A percentile compares a stretch with the other conserved stretches of the same genome.
phyloP scores from a whole-genome alignment of 345 rosid genomes.

The Camelina hispida region DNA sequence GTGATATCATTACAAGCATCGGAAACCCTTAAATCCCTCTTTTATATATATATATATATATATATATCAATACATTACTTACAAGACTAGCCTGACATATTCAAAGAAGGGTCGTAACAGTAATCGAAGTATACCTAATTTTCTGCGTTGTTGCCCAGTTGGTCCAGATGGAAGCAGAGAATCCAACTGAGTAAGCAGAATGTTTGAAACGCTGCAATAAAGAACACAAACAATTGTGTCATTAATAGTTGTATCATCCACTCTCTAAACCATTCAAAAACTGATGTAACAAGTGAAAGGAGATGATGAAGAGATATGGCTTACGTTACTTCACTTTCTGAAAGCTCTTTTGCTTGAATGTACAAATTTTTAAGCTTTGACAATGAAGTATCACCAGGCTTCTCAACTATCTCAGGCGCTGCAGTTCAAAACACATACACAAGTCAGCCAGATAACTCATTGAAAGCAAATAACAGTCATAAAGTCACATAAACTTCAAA shows the following conservation, averaged over 20 bases:
- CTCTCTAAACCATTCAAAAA: neutral
- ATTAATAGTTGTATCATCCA: slow-evolving; percentile 14
- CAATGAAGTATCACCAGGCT: slow-evolving; percentile 80
- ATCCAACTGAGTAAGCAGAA: slow-evolving; percentile 69
- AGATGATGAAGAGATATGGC: slow-evolving; percentile 32
- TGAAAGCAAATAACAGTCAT: neutral
- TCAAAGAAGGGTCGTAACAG: neutral
- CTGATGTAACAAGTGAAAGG: neutral
- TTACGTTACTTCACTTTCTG: slow-evolving; percentile 83
- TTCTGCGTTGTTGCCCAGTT: slow-evolving; percentile 77
- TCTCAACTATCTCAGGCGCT: slow-evolving; percentile 96
- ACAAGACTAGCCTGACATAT: neutral
- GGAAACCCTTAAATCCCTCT: slow-evolving; percentile 34
- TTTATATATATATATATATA: slow-evolving; percentile 3
- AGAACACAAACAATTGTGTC: neutral
- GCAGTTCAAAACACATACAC: slow-evolving; percentile 38
- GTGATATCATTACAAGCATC: slow-evolving; percentile 46
- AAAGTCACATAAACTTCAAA: slow-evolving; percentile 12
- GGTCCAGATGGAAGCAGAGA: slow-evolving; percentile 73
- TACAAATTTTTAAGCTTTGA: slow-evolving; percentile 63
- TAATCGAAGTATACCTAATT: slow-evolving; percentile 60
- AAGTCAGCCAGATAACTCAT: slow-evolving; percentile 22
- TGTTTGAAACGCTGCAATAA: slow-evolving; percentile 58
- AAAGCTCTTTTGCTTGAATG: slow-evolving; percentile 80
- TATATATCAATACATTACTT: slow-evolving; percentile 8